Evolutionary conservation across 2,329 filamentous ascomycete genomes (phyloP).

Genomic region (Ophiostoma populinum): DNA sequence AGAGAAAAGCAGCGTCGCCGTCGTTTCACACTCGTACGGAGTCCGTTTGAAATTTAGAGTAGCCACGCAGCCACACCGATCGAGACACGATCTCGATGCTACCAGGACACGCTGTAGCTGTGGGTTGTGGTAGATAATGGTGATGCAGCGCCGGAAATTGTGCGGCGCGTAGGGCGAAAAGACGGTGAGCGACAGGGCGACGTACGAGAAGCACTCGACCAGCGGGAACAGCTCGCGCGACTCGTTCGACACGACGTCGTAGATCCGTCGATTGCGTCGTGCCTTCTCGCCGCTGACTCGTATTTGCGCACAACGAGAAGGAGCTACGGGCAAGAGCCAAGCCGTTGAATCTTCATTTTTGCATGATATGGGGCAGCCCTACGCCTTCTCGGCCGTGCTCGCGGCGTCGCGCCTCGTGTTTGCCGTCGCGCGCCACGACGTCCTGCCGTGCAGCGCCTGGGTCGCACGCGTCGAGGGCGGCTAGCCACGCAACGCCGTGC

Average conservation of each 20-base stretch:
- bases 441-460: slow-evolving; percentile 7
- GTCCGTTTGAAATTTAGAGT: too few relatives aligned
- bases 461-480: slow-evolving; percentile 5
- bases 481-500: slow-evolving; percentile 9
- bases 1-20: too few relatives aligned
- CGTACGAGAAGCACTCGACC: slow-evolving; percentile 89
- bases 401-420: slow-evolving; percentile 9
- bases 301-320: too few relatives aligned
- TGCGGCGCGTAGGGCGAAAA: slow-evolving; percentile 75
- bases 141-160: slow-evolving; percentile 75
- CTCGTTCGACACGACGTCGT: slow-evolving; percentile 72
- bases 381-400: slow-evolving; percentile 8
- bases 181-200: slow-evolving; percentile 65
- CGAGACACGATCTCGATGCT: too few relatives aligned
- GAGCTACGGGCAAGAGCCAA: too few relatives aligned
- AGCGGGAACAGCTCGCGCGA: slow-evolving; percentile 88
- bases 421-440: slow-evolving; percentile 9
- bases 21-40: too few relatives aligned
- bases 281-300: too few relatives aligned
- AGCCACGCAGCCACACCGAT: too few relatives aligned
- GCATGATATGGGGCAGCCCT: too few relatives aligned
- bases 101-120: too few relatives aligned
- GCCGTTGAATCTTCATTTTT: too few relatives aligned
- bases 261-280: too few relatives aligned
- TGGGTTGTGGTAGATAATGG: slow-evolving; percentile 81